These are phyloP conservation scores for Tolypocladium album DNA, from an alignment of 2,329 filamentous ascomycete genomes.

Conservation along the genomic window DNA sequence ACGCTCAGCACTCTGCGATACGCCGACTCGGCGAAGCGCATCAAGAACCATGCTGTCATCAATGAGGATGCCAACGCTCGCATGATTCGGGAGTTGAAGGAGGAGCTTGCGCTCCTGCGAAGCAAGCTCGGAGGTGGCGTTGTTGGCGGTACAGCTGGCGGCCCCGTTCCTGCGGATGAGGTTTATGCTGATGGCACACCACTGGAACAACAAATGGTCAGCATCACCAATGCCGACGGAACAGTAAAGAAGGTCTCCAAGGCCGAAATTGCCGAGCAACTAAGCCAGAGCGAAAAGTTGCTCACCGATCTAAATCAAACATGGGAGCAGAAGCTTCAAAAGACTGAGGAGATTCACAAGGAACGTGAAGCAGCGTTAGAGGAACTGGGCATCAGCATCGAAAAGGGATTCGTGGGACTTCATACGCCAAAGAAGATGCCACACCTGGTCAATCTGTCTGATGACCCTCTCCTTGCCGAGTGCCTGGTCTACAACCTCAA, in stretches of 20 bases:
- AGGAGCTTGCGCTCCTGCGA: slow-evolving; percentile 77
- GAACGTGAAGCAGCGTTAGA: slow-evolving; percentile 91
- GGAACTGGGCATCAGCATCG: slow-evolving; percentile 95
- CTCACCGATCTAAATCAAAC: slow-evolving; percentile 95
- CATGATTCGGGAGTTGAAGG: slow-evolving; percentile 97
- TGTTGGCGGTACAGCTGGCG: slow-evolving; percentile 33
- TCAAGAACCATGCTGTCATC: slow-evolving; percentile 99
- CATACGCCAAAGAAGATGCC: slow-evolving; percentile 99
- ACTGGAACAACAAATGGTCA: slow-evolving; percentile 90
- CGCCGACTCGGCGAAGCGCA: slow-evolving; percentile 93
- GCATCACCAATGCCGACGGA: slow-evolving; percentile 79
- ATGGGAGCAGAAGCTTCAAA: slow-evolving; percentile 92
- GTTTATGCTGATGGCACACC: slow-evolving; percentile 89
- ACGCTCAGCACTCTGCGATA: slow-evolving; percentile 92
- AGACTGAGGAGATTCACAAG: slow-evolving; percentile 95
- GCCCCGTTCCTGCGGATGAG: slow-evolving; percentile 54
- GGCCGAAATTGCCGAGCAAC: slow-evolving; percentile 92
- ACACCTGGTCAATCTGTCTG: slow-evolving; percentile 95
- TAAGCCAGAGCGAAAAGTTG: slow-evolving; percentile 93
- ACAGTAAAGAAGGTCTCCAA: slow-evolving; percentile 92
- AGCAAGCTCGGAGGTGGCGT: slow-evolving; percentile 65
- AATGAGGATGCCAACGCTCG: slow-evolving; percentile 98
- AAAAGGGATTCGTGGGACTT: slow-evolving; percentile 92
- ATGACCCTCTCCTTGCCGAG: slow-evolving; percentile 85
- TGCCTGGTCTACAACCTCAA: slow-evolving; percentile 98